Conservation (phyloP, 495 filamentous ascomycete species). For the Extremus antarcticus region DNA sequence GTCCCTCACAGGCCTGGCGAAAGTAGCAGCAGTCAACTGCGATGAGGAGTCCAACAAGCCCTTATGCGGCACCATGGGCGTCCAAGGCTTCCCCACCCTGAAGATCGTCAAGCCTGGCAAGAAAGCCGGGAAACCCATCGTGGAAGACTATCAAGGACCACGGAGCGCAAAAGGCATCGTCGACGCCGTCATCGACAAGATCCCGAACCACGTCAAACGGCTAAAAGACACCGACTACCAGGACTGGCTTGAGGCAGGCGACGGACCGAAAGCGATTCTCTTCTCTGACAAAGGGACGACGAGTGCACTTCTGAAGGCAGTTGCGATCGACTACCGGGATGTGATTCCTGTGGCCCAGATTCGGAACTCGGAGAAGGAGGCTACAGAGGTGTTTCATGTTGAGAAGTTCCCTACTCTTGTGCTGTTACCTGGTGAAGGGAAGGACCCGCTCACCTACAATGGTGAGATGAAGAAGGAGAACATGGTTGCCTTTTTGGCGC, state of each 20-base stretch:
- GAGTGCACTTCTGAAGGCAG: slow-evolving; percentile 64
- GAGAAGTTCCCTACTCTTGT: slow-evolving; percentile 69
- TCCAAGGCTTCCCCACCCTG: slow-evolving; percentile 91
- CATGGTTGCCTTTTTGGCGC: slow-evolving; percentile 73
- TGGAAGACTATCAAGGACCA: slow-evolving; percentile 86
- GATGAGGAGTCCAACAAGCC: slow-evolving; percentile 90
- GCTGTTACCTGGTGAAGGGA: slow-evolving; percentile 62
- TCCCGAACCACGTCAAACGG: slow-evolving; percentile 82
- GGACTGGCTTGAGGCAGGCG: slow-evolving; percentile 59
- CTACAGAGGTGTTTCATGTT: slow-evolving; percentile 65
- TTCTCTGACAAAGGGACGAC: slow-evolving; percentile 93
- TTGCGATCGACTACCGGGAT: slow-evolving; percentile 88
- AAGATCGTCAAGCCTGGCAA: slow-evolving; percentile 86
- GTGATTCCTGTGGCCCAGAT: slow-evolving; percentile 74
- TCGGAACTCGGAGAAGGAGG: slow-evolving; percentile 64
- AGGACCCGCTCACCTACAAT: slow-evolving; percentile 59
- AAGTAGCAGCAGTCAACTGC: slow-evolving; percentile 91
- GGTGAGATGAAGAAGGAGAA: slow-evolving; percentile 79
- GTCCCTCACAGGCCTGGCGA: slow-evolving; percentile 76
- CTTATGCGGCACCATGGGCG: slow-evolving; percentile 77
- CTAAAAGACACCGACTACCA: slow-evolving; percentile 71
- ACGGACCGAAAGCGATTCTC: slow-evolving; percentile 74
- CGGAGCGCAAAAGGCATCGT: slow-evolving; percentile 77
- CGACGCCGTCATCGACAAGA: slow-evolving; percentile 71
- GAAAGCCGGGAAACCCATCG: slow-evolving; percentile 66